These are phyloP conservation scores for Aspergillus taichungensis DNA, from an alignment of 495 filamentous ascomycete genomes.

Conservation along the genomic window DNA sequence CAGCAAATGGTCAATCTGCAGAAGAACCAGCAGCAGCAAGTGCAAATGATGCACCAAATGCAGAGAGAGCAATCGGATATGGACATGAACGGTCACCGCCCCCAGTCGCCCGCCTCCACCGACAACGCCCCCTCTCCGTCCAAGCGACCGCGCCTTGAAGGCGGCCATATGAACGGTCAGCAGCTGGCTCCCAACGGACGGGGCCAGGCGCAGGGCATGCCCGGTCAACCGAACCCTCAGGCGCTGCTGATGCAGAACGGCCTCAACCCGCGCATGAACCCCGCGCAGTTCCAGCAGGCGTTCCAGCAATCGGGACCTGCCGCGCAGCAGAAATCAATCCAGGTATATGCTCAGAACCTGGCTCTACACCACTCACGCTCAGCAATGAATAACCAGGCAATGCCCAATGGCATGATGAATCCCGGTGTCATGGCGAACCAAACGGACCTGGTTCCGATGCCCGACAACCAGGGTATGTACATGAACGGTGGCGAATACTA, in stretches of 20 bases:
- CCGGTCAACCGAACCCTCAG: slow-evolving; percentile 54
- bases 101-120: slow-evolving; percentile 69
- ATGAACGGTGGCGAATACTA: slow-evolving; percentile 58
- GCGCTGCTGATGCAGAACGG: slow-evolving; percentile 68
- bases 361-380: slow-evolving; percentile 63
- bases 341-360: slow-evolving; percentile 78
- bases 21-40: slow-evolving; percentile 53
- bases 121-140: slow-evolving; percentile 89
- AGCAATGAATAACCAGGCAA: slow-evolving; percentile 57
- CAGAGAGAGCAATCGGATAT: slow-evolving; percentile 78
- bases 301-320: slow-evolving; percentile 51
- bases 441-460: slow-evolving; percentile 72
- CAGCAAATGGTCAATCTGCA: slow-evolving; percentile 58
- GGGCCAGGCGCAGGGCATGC: slow-evolving; percentile 62
- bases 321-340: slow-evolving; percentile 69
- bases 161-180: slow-evolving; percentile 60
- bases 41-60: slow-evolving; percentile 64
- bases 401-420: slow-evolving; percentile 58
- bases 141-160: slow-evolving; percentile 84
- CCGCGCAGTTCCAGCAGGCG: slow-evolving; percentile 61
- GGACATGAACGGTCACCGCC: slow-evolving; percentile 74
- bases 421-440: slow-evolving; percentile 53
- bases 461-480: slow-evolving; percentile 53
- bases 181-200: slow-evolving; percentile 75
- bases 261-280: slow-evolving; percentile 66